phyloP scores from a whole-genome alignment of 345 rosid species.

The Dimocarpus longan region DNA sequence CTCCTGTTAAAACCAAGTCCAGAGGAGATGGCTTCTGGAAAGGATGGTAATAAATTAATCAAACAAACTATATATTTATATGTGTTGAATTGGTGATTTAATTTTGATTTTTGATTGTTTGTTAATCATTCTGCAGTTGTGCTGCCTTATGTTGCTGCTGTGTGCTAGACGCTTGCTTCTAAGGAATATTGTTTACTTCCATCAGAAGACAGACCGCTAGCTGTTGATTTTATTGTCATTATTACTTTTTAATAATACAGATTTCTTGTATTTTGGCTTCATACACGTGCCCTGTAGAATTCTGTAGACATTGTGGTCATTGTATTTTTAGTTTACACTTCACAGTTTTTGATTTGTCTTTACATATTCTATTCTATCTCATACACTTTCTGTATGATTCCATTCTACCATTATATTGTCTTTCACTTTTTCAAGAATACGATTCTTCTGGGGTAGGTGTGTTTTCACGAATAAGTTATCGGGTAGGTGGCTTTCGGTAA shows the following conservation, averaged over 20 bases:
- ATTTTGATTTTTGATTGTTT: background rate
- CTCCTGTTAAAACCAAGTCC: conserved; percentile 51
- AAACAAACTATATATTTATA: too few relatives aligned
- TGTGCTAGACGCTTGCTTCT: conserved; percentile 63
- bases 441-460: too few relatives aligned
- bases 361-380: background rate
- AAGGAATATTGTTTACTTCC: conserved; percentile 9
- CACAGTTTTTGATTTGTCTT: background rate
- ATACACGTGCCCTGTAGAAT: background rate
- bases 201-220: background rate
- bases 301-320: background rate
- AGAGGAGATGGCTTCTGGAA: conserved; percentile 80
- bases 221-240: background rate
- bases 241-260: background rate
- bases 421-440: background rate
- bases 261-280: too few relatives aligned
- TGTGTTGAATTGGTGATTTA: background rate
- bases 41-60: conserved; percentile 51
- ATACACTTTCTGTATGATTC: background rate
- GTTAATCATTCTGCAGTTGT: conserved; percentile 41
- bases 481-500: too few relatives aligned
- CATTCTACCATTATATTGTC: too few relatives aligned
- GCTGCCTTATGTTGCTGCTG: conserved; percentile 81
- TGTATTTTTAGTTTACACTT: background rate
- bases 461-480: too few relatives aligned